These are phyloP conservation scores for Pseudozyma pruni DNA, from an alignment of 1,284 basidiomycete genomes.

Conservation along the genomic window DNA sequence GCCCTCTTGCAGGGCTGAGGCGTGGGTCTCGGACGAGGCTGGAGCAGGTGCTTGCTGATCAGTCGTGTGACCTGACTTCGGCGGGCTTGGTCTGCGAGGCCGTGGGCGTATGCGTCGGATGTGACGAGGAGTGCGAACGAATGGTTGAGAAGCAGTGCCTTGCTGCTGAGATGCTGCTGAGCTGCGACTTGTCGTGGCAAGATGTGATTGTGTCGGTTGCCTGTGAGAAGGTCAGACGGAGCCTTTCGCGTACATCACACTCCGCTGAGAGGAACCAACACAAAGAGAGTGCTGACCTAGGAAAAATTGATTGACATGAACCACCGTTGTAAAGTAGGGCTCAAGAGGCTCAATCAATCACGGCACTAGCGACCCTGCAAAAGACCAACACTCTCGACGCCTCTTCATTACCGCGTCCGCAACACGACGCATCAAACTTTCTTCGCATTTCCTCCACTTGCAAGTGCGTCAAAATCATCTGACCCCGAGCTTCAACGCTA, in stretches of 20 bases:
- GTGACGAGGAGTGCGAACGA: too few species aligned
- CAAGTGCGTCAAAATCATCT: too few species aligned
- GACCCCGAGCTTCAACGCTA: too few species aligned
- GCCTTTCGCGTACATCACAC: slow-evolving; percentile 33
- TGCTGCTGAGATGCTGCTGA: neutral
- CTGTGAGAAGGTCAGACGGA: too few species aligned
- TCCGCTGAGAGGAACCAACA: slow-evolving; percentile 6
- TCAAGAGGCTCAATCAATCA: slow-evolving; percentile 9
- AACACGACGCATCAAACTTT: slow-evolving; percentile 22
- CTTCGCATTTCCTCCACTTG: slow-evolving; percentile 15
- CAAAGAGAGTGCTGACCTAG: neutral
- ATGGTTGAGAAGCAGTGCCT: neutral
- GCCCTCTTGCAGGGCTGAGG: neutral
- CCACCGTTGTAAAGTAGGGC: accelerated
- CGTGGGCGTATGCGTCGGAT: neutral
- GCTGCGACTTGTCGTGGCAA: neutral
- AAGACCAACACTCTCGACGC: slow-evolving; percentile 32
- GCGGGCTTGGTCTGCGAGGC: too few species aligned
- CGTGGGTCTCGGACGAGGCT: too few species aligned
- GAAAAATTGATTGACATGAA: slow-evolving; percentile 7
- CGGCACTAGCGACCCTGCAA: neutral
- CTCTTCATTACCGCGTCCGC: slow-evolving; percentile 5
- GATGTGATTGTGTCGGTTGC: neutral
- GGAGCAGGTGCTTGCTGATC: neutral
- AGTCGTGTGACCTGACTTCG: too few species aligned